Conservation (phyloP, 1,284 basidiomycete genomes). For the Tylopilus sp. region DNA sequence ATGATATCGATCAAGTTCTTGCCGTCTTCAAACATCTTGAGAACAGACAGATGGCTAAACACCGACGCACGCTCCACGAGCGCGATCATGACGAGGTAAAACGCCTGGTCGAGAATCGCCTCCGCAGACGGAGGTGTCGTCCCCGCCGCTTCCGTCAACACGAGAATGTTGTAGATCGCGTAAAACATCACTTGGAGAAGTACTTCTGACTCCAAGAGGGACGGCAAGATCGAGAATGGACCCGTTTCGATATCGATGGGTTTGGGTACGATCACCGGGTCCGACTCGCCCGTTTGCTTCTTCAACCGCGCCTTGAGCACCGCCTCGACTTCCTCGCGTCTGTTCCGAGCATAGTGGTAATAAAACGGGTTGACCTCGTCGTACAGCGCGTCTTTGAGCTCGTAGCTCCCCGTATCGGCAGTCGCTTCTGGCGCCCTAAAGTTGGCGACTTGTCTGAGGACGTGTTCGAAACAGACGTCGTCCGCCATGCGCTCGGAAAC, state of each 20-base stretch:
- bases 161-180: conserved; percentile 67
- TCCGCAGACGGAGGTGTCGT: conserved; percentile 72
- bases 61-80: conserved; percentile 63
- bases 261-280: conserved; percentile 76
- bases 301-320: conserved; percentile 70
- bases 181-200: conserved; percentile 79
- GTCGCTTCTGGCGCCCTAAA: conserved; percentile 82
- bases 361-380: conserved; percentile 95
- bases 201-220: conserved; percentile 64
- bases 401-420: conserved; percentile 83
- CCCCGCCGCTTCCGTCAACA: conserved; percentile 56
- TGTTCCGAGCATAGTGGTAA: conserved; percentile 94
- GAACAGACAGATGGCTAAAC: conserved; percentile 60
- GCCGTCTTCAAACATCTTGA: conserved; percentile 55
- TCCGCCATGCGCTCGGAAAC: conserved; percentile 90
- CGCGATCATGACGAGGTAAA: conserved; percentile 85
- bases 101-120: conserved; percentile 84
- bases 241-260: conserved; percentile 64
- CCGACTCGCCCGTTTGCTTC: conserved; percentile 60
- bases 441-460: conserved; percentile 77
- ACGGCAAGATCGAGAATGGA: conserved; percentile 62
- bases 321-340: conserved; percentile 90
- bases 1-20: conserved; percentile 72
- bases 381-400: conserved; percentile 81
- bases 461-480: conserved; percentile 80